Evolutionary conservation across 139 green algal genomes (phyloP).

Genomic region (Chlamydomonas eustigma): DNA sequence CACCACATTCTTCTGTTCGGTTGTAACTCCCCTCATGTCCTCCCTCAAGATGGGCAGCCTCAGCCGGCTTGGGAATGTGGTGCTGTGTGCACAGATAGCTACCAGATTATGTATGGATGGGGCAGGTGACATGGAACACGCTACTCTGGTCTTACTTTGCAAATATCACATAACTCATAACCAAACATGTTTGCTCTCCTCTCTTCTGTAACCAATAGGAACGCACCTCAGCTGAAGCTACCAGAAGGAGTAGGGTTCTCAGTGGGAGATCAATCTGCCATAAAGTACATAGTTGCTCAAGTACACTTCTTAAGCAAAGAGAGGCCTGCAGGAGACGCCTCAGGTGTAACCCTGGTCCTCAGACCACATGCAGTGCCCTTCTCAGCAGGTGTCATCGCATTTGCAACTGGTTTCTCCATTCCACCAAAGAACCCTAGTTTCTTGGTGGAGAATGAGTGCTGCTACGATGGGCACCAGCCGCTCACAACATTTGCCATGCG

Average conservation of each 20-base stretch:
- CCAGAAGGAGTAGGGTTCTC: slow-evolving; percentile 66
- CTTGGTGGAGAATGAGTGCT: slow-evolving; percentile 72
- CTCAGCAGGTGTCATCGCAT: slow-evolving; percentile 66
- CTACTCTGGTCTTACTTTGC: no score
- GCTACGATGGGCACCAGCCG: slow-evolving; percentile 56
- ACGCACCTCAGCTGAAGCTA: slow-evolving; percentile 62
- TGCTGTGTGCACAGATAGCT: background rate
- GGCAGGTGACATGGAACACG: slow-evolving; percentile 45
- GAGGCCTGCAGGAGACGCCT: slow-evolving; percentile 48
- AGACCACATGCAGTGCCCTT: slow-evolving; percentile 42
- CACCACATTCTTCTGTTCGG: slow-evolving; percentile 93
- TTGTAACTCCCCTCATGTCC: background rate
- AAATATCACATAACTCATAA: no score
- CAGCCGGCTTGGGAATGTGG: background rate
- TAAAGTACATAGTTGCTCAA: slow-evolving; percentile 65
- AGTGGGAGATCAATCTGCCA: slow-evolving; percentile 50
- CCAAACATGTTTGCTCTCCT: no score
- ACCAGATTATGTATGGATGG: slow-evolving; percentile 69
- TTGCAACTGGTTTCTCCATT: slow-evolving; percentile 61
- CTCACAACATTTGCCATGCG: slow-evolving; percentile 72
- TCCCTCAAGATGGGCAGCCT: background rate
- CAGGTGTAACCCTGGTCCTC: slow-evolving; percentile 60
- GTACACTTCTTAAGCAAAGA: slow-evolving; percentile 65
- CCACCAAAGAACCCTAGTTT: slow-evolving; percentile 39
- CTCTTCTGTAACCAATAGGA: slow-evolving; percentile 28